Base-by-base conservation (phyloP, 192 early-diverging fungal species). In the Phycomyces nitens region DNA sequence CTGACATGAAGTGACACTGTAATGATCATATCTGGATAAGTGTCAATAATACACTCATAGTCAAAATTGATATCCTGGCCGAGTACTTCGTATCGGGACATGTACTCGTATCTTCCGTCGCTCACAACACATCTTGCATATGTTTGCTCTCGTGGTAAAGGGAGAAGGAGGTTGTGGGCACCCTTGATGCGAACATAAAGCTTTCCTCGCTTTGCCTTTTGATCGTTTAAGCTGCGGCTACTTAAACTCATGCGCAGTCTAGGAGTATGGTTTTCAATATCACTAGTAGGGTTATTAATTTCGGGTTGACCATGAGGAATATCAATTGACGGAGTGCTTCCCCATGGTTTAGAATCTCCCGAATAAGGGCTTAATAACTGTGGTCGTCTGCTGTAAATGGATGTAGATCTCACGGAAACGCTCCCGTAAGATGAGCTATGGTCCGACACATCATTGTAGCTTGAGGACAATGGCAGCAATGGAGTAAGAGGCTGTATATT, bases 21-120 rank as follows among this genome's bases (percentile, higher is more conserved):
- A 21, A 69, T 54, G 23, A 66, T 66, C 51, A 60, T 66, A 41
- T 72, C 70, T 0, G 64, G 64, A 8, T 63, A 54, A 5, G 58
- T 65, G 57, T 66, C 70, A 53, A 65, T 72, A 21, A 66, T 58
- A 53, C 64, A 72, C 29, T 72, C 70, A 49, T 72, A 66, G 23
- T 66, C 60, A 52, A 72, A 66, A 11, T 47, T 43, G 42, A 72
- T 57, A 10, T 72, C 47, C 39, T 59, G 64, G 18, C 43, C 60
- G 1, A 72, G 47, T 15, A 43, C 43, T 21, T 59, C 60, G 20
- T 72, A 72, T 12, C 52, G 53, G n/a, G 70, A 58, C 43, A 72
- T 56, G 53, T 66, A 66, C 49, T 72, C 70, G 29, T 66, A 62
- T 52, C 63, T 24, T 8, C 70, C 70, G 27, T 72, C 70, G 27